phyloP scores from a whole-genome alignment of 2,329 filamentous ascomycete species.

The Tolypocladium tundrense region DNA sequence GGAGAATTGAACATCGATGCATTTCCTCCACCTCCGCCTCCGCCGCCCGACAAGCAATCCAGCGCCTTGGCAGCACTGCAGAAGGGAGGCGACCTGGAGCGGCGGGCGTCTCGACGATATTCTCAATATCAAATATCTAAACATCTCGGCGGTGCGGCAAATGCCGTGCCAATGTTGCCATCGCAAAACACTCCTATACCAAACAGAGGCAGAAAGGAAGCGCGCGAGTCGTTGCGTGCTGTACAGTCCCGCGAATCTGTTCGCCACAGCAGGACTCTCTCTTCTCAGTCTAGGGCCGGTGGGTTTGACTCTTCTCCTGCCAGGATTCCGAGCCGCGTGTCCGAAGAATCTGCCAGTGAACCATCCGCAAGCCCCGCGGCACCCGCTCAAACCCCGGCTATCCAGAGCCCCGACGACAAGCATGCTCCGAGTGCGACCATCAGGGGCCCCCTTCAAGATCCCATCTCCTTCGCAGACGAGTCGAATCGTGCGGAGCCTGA shows the following conservation, averaged over 20 bases:
- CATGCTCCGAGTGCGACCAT: slow-evolving; percentile 46
- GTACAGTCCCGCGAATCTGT: slow-evolving; percentile 45
- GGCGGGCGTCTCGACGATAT: slow-evolving; percentile 84
- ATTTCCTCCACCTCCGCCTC: slow-evolving; percentile 59
- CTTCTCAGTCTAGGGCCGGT: slow-evolving; percentile 30
- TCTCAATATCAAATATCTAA: slow-evolving; percentile 97
- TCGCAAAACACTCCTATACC: slow-evolving; percentile 74
- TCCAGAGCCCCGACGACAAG: slow-evolving; percentile 59
- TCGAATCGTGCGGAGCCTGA: slow-evolving; percentile 5
- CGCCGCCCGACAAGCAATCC: slow-evolving; percentile 66
- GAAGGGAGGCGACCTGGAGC: slow-evolving; percentile 82
- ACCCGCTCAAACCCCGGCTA: slow-evolving; percentile 15
- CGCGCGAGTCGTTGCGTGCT: slow-evolving; percentile 71
- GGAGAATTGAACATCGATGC: slow-evolving; percentile 48
- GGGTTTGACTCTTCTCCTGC: slow-evolving; percentile 50
- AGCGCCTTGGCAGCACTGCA: slow-evolving; percentile 88
- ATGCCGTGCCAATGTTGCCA: slow-evolving; percentile 78
- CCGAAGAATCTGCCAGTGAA: slow-evolving; percentile 42
- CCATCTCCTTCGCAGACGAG: slow-evolving; percentile 18
- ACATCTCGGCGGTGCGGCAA: slow-evolving; percentile 70
- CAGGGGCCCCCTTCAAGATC: slow-evolving; percentile 44
- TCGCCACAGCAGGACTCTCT: slow-evolving; percentile 37
- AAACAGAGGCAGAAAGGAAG: slow-evolving; percentile 69
- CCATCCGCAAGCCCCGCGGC: slow-evolving; percentile 9
- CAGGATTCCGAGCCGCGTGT: slow-evolving; percentile 48